Evolutionary conservation across 2,329 filamentous ascomycete genomes (phyloP).

Genomic region (Clathrospora elynae): DNA sequence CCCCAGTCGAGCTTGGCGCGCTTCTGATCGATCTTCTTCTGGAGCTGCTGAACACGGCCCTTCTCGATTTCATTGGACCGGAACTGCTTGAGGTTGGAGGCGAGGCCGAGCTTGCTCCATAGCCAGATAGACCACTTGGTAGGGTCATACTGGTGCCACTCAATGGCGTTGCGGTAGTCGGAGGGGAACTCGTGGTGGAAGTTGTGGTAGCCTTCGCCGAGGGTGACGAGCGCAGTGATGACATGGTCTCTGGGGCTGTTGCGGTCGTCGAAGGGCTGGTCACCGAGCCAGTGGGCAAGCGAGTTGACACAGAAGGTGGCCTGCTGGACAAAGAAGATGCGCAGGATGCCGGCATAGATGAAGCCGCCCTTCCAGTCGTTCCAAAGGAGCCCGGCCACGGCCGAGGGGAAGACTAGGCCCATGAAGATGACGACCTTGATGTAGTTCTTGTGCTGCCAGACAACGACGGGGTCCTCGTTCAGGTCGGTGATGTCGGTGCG

Average conservation of each 20-base stretch:
- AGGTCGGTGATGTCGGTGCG: conserved; percentile 58
- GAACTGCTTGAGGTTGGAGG: conserved; percentile 53
- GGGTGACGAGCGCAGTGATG: conserved; percentile 51
- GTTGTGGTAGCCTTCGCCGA: conserved; percentile 54
- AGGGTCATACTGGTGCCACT: conserved; percentile 52
- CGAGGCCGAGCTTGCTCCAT: conserved; percentile 52
- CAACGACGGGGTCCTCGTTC: conserved; percentile 58
- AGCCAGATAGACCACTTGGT: conserved; percentile 54
- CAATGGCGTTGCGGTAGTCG: conserved; percentile 53
- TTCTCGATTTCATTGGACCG: conserved; percentile 53
- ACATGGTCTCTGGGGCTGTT: conserved; percentile 52
- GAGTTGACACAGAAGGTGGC: conserved; percentile 62
- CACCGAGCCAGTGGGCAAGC: conserved; percentile 59
- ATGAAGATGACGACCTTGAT: conserved; percentile 56
- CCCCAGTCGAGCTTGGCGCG: conserved; percentile 52
- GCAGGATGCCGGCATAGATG: conserved; percentile 58
- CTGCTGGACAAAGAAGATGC: conserved; percentile 60
- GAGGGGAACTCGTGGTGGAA: conserved; percentile 54
- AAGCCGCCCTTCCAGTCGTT: conserved; percentile 57
- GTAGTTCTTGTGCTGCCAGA: conserved; percentile 58
- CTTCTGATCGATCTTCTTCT: conserved; percentile 55
- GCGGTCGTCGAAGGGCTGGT: conserved; percentile 53
- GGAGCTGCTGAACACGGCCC: conserved; percentile 51
- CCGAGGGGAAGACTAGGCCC: conserved; percentile 55
- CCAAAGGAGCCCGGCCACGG: conserved; percentile 56